Evolutionary conservation across 2,329 filamentous ascomycete genomes (phyloP).

Genomic region (Aciculosporium take): DNA sequence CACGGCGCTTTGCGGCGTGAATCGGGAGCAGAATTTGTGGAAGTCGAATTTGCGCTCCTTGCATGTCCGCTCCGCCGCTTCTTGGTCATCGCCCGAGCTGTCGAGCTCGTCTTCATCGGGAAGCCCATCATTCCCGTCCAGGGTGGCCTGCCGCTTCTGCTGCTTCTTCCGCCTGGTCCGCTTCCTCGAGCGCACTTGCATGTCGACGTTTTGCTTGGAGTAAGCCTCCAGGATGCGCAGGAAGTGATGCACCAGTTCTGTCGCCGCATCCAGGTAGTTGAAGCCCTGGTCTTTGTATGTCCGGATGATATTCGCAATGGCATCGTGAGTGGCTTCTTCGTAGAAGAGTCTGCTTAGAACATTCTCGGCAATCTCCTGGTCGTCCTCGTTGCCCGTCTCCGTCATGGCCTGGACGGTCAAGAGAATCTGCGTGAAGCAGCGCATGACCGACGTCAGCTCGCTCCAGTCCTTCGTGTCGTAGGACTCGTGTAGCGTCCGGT

Average conservation of each 20-base stretch:
- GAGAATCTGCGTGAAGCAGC: slow-evolving; percentile 88
- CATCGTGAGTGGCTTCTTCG: slow-evolving; percentile 85
- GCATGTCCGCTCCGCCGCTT: slow-evolving; percentile 52
- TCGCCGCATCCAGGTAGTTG: slow-evolving; percentile 82
- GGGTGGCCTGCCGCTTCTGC: slow-evolving; percentile 54
- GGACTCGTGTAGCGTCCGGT: slow-evolving; percentile 64
- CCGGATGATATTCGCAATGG: slow-evolving; percentile 63
- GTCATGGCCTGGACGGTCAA: slow-evolving; percentile 89
- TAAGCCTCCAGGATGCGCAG: slow-evolving; percentile 83
- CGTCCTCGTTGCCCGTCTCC: slow-evolving; percentile 71
- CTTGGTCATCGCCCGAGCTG: slow-evolving; percentile 58
- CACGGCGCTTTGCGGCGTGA: slow-evolving; percentile 70
- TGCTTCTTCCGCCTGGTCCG: slow-evolving; percentile 64
- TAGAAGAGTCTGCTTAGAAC: slow-evolving; percentile 97
- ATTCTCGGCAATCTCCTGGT: slow-evolving; percentile 95
- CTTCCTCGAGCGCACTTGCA: slow-evolving; percentile 78
- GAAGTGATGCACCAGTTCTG: slow-evolving; percentile 83
- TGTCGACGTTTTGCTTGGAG: slow-evolving; percentile 84
- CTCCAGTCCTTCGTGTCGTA: slow-evolving; percentile 78
- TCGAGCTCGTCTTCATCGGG: slow-evolving; percentile 46
- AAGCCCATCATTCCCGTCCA: slow-evolving; percentile 22
- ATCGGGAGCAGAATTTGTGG: slow-evolving; percentile 63
- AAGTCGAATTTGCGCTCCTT: slow-evolving; percentile 93
- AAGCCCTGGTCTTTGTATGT: slow-evolving; percentile 92
- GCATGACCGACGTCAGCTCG: slow-evolving; percentile 75